Evolutionary conservation across 208 protist genomes (phyloP).

Genomic region (Wallacemonas rigidus): DNA sequence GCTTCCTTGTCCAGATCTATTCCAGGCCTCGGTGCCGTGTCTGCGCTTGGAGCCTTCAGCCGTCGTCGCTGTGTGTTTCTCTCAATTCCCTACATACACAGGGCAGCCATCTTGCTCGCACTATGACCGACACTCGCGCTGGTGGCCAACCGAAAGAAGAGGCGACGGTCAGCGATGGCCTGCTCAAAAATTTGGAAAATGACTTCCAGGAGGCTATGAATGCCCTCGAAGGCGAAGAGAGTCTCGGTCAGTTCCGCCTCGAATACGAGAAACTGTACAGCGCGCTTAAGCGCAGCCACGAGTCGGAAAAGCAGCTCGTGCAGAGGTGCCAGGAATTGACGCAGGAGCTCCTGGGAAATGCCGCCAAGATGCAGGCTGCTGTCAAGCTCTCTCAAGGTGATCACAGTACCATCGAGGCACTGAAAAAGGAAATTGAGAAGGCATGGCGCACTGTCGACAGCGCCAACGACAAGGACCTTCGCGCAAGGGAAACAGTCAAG

Average conservation of each 20-base stretch:
- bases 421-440: constrained; percentile 98
- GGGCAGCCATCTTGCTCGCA: not conserved
- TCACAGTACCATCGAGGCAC: constrained; percentile 95
- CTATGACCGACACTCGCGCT: constrained; percentile 29
- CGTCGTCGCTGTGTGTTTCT: no score
- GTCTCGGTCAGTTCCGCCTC: constrained; percentile 93
- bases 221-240: constrained; percentile 93
- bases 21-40: no score
- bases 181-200: constrained; percentile 90
- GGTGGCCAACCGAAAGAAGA: constrained; percentile 38
- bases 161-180: constrained; percentile 55
- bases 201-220: constrained; percentile 95
- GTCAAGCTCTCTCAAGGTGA: constrained; percentile 97
- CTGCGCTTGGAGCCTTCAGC: no score
- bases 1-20: no score
- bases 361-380: constrained; percentile 97
- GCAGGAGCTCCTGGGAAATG: constrained; percentile 96
- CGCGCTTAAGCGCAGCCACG: constrained; percentile 96
- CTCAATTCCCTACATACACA: no score
- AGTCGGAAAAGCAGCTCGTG: constrained; percentile 97
- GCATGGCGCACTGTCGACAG: constrained; percentile 97
- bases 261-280: constrained; percentile 98
- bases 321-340: constrained; percentile 95
- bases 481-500: constrained; percentile 96
- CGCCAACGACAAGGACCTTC: constrained; percentile 96